phyloP scores from a whole-genome alignment of 2,329 filamentous ascomycete genomes.

The Fusarium azukiicola region DNA sequence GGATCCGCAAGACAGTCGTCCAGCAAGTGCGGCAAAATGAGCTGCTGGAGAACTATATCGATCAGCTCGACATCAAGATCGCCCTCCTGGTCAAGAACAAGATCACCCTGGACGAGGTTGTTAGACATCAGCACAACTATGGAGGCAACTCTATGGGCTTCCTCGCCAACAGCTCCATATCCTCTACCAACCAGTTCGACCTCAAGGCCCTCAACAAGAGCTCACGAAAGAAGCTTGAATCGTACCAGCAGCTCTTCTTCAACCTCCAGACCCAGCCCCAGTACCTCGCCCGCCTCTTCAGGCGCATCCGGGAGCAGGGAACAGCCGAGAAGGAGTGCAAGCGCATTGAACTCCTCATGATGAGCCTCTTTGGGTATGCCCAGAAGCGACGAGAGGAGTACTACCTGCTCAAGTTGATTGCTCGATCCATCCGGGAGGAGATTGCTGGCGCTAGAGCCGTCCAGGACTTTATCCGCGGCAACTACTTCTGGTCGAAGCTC shows the following conservation, averaged over 20 bases:
- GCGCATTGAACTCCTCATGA: constrained; percentile 94
- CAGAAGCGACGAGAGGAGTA: constrained; percentile 99
- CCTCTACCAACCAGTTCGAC: constrained; percentile 95
- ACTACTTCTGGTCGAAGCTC: constrained; percentile 96
- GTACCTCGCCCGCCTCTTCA: constrained; percentile 94
- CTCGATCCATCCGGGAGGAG: constrained; percentile 91
- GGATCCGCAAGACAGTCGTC: constrained; percentile 96
- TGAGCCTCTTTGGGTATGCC: constrained; percentile 98
- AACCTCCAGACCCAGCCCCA: constrained; percentile 97
- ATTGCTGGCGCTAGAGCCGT: constrained; percentile 86
- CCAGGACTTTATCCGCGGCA: constrained; percentile 93
- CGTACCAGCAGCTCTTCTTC: constrained; percentile 99
- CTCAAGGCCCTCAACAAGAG: constrained; percentile 98
- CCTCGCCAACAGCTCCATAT: constrained; percentile 92
- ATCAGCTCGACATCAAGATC: constrained; percentile 99
- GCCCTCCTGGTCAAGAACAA: constrained; percentile 99
- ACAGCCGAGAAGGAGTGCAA: constrained; percentile 96
- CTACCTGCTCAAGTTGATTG: constrained; percentile 94
- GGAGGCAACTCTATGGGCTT: constrained; percentile 93
- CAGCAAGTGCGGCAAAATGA: constrained; percentile 99
- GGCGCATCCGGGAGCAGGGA: constrained; percentile 89
- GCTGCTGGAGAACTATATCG: constrained; percentile 98
- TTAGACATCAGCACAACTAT: constrained; percentile 97
- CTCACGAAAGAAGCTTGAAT: constrained; percentile 96
- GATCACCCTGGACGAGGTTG: constrained; percentile 98